Base-by-base conservation (phyloP, 169 alveolate species). In the Cryptosporidium baileyi region DNA sequence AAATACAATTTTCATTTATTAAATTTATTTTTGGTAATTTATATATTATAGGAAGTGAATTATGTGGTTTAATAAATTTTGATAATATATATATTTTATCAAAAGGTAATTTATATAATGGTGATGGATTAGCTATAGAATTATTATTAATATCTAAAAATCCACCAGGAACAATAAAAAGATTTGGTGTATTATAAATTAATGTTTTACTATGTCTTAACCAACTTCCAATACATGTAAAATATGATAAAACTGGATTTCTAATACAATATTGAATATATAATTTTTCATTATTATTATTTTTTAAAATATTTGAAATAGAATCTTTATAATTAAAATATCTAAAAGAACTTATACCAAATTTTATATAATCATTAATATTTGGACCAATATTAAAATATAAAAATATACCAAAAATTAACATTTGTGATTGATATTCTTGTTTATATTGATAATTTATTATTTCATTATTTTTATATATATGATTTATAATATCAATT, bases 131-230 rank as follows among this genome's bases (percentile, higher is more conserved):
- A 15, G 57, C 85, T n/a, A 74, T 59, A 3, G 65, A 28, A n/a
- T 54, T 74, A 19, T 19, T 51, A 5, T 26, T 17, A 15, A 47
- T 41, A 26, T 74, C 85, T 22, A 74, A 40, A 54, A 74, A 74
- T 7, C 85, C 85, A 40, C 85, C 85, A 3, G 85, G 85, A 17
- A 74, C 85, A n/a, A 74, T 45, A 13, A 32, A 41, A 8, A 74
- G 15, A 3, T 36, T 74, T 5, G 85, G 85, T 11, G 85, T 74
- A 59, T 45, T 57, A 36, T 74, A 74, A 8, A 74, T 41, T 1
- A 74, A 60, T 2, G 85, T 74, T 54, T 47, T 74, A 3, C 62
- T 17, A 24, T 51, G 52, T 11, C 67, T 36, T 9, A 74, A 2
- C 85, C 85, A 74, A 41, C 67, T 74, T 22, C 67, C 85, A 38